Conservation (phyloP, 164 flowering plant genomes). For the Macadamia integrifolia region DNA sequence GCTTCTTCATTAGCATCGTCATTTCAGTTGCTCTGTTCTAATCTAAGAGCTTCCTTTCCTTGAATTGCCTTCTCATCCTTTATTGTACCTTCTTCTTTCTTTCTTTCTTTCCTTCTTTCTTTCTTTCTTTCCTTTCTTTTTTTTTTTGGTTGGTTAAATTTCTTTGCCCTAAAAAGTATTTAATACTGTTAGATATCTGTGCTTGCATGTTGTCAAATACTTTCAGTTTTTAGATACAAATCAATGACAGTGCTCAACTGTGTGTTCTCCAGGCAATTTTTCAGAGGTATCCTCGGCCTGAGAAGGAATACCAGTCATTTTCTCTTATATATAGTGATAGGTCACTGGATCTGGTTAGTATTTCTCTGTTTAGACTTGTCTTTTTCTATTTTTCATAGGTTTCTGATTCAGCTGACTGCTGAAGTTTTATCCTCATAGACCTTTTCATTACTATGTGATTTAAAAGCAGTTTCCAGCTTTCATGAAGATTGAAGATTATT, state of each 20-base stretch:
- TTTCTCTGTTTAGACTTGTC: constrained; percentile 1
- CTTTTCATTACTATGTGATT: background rate
- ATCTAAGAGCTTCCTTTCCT: background rate
- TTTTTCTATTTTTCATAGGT: background rate
- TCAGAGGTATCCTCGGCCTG: constrained; percentile 94
- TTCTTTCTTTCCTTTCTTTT: background rate
- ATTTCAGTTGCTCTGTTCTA: background rate
- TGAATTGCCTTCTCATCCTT: no score
- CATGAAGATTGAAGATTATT: background rate
- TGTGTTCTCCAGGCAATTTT: constrained; percentile 66
- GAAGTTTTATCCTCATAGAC: background rate
- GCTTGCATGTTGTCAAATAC: background rate
- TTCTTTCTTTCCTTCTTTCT: no score
- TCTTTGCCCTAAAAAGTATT: background rate
- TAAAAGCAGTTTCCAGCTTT: constrained; percentile 1
- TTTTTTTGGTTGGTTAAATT: background rate
- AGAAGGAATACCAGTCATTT: constrained; percentile 95
- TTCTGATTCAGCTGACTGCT: background rate
- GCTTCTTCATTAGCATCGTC: no score
- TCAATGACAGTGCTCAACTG: constrained; percentile 8
- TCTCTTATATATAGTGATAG: constrained; percentile 86
- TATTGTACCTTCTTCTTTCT: no score
- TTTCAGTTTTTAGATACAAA: background rate
- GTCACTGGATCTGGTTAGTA: constrained; percentile 79
- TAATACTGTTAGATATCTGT: background rate